phyloP scores from a whole-genome alignment of 2,329 filamentous ascomycete genomes.

The Clonostachys chloroleuca region DNA sequence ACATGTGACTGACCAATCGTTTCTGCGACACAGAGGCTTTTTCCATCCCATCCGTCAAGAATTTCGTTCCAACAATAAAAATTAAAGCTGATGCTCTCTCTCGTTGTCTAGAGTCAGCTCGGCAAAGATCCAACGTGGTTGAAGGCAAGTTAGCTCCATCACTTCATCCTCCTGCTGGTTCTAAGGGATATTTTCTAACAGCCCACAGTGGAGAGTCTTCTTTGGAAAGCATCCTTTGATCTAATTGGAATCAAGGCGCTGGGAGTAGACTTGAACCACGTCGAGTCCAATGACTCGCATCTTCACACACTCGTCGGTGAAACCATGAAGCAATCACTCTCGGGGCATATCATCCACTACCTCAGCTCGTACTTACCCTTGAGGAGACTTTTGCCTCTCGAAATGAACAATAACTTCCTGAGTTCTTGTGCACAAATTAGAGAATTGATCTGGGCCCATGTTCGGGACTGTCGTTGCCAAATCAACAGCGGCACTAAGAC shows the following conservation, averaged over 20 bases:
- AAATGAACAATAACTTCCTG: constrained; percentile 27
- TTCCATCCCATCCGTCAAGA: constrained; percentile 16
- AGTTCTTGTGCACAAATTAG: constrained; percentile 18
- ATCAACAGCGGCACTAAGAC: not conserved
- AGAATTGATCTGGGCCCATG: constrained; percentile 16
- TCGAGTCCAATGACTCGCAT: constrained; percentile 15
- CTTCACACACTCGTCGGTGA: constrained; percentile 11
- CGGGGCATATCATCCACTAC: constrained; percentile 18
- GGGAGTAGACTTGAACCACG: constrained; percentile 24
- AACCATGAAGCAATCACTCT: constrained; percentile 15
- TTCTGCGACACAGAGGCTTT: constrained; percentile 16
- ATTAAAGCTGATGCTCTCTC: constrained; percentile 23
- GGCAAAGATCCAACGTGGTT: constrained; percentile 5
- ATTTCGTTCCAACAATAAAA: constrained; percentile 21
- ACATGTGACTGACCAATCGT: no score
- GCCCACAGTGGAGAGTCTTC: constrained; percentile 13
- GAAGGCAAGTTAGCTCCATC: constrained; percentile 7
- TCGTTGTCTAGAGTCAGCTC: constrained; percentile 9
- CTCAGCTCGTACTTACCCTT: constrained; percentile 26
- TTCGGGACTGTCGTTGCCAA: constrained; percentile 4
- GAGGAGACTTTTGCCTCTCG: constrained; percentile 25
- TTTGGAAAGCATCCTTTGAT: constrained; percentile 25
- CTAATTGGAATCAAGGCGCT: constrained; percentile 25
- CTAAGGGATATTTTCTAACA: not conserved
- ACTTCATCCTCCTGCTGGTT: not conserved